phyloP scores from a whole-genome alignment of 2,329 filamentous ascomycete genomes.

The Fusarium torulosum region DNA sequence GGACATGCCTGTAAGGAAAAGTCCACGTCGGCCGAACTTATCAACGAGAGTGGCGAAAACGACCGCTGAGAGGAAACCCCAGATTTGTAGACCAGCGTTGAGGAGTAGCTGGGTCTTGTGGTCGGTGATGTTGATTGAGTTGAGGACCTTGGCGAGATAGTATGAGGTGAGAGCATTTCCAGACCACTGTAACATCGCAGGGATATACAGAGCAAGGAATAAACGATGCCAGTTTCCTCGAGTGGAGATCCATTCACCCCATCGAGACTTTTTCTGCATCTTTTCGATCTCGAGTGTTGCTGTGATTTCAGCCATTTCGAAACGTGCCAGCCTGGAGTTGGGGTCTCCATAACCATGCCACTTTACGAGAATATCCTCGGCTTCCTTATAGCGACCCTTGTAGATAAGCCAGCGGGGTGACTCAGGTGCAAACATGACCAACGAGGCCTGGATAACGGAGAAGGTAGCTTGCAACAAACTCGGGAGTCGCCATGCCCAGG shows the following conservation, averaged over 20 bases:
- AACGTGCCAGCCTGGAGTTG: constrained; percentile 22
- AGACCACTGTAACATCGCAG: constrained; percentile 50
- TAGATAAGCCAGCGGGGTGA: constrained; percentile 46
- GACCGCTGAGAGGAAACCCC: constrained; percentile 54
- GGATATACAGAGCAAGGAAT: constrained; percentile 49
- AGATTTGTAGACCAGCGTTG: constrained; percentile 50
- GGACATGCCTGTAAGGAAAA: constrained; percentile 54
- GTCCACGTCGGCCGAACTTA: constrained; percentile 55
- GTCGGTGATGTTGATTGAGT: constrained; percentile 55
- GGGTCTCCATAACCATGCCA: constrained; percentile 42
- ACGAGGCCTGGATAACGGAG: constrained; percentile 17
- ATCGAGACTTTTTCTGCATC: constrained; percentile 42
- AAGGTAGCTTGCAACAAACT: constrained; percentile 60
- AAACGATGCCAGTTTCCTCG: constrained; percentile 51
- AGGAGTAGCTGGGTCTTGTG: constrained; percentile 49
- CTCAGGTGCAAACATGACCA: constrained; percentile 39
- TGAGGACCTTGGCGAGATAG: constrained; percentile 57
- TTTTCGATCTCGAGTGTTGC: constrained; percentile 45
- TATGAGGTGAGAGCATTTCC: constrained; percentile 53
- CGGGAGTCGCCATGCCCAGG: constrained; percentile 64
- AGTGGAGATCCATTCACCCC: constrained; percentile 39
- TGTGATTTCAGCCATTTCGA: constrained; percentile 44
- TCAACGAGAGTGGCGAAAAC: constrained; percentile 56
- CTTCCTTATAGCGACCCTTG: constrained; percentile 45
- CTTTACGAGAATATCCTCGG: constrained; percentile 36